These are phyloP conservation scores for Xylariaceae sp. DNA, from an alignment of 2,329 filamentous ascomycete genomes.

Conservation along the genomic window DNA sequence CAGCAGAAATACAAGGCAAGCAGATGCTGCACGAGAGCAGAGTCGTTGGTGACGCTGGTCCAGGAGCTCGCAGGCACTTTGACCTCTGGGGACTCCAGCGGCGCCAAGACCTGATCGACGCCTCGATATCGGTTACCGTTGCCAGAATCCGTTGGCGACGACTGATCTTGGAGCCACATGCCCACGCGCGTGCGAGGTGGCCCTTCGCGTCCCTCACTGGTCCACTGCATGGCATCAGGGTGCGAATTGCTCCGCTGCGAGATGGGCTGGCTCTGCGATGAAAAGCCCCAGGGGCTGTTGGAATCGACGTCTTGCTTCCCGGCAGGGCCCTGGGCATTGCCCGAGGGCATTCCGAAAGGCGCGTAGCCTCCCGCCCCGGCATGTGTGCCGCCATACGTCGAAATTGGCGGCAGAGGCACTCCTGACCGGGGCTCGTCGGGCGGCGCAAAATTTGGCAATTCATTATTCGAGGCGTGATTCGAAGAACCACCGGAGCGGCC, in stretches of 20 bases:
- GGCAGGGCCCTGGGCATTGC: constrained; percentile 22
- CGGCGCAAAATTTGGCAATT: constrained; percentile 22
- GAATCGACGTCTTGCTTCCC: constrained; percentile 33
- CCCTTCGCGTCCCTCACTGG: constrained; percentile 32
- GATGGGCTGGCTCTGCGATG: constrained; percentile 36
- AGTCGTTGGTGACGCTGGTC: constrained; percentile 54
- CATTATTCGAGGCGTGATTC: constrained; percentile 5
- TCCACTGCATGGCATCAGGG: constrained; percentile 40
- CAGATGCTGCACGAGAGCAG: constrained; percentile 53
- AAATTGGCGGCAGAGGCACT: constrained; percentile 19
- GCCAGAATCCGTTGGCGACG: too few species aligned
- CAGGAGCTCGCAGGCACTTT: constrained; percentile 40
- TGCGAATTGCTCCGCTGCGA: constrained; percentile 41
- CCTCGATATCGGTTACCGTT: constrained; percentile 29
- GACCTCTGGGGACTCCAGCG: constrained; percentile 35
- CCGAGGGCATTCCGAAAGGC: constrained; percentile 26
- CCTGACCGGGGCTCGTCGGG: constrained; percentile 18
- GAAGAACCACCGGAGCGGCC: constrained; percentile 25
- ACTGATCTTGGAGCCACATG: constrained; percentile 40
- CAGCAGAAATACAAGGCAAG: constrained; percentile 66
- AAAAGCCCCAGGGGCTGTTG: constrained; percentile 42
- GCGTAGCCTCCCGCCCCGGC: constrained; percentile 15
- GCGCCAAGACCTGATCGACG: constrained; percentile 41
- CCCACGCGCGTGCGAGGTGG: constrained; percentile 40
- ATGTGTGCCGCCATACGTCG: constrained; percentile 14